Conservation (phyloP, 1,139 yeast species). For the Protomyces pachydermus region DNA sequence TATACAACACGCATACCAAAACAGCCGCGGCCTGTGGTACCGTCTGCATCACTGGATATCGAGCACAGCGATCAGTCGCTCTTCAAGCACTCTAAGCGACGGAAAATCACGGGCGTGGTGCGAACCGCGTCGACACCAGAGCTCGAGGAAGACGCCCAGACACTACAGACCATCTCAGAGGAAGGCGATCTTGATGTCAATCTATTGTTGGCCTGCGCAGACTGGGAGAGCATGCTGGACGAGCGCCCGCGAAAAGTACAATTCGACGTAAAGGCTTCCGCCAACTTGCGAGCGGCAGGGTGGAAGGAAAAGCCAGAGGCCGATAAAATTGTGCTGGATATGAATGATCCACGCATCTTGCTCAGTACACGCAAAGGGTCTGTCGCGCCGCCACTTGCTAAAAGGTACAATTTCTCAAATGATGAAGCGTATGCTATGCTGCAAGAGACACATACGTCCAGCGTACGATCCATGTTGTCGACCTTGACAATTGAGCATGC, state of each 20-base stretch:
- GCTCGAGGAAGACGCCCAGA: conserved; percentile 37
- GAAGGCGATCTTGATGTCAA: conserved; percentile 33
- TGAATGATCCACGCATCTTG: conserved; percentile 63
- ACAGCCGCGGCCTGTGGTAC: conserved; percentile 55
- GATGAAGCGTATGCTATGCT: conserved; percentile 79
- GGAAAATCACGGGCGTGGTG: neutral
- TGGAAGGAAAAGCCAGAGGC: neutral
- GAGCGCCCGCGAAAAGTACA: neutral
- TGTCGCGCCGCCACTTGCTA: neutral
- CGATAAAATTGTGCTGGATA: conserved; percentile 54
- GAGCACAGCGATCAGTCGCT: conserved; percentile 48
- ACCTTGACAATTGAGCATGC: conserved; percentile 88
- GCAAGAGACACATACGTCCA: conserved; percentile 81
- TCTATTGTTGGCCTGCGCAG: neutral
- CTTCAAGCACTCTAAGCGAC: conserved; percentile 38
- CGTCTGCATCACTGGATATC: conserved; percentile 49
- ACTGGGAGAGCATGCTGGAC: neutral
- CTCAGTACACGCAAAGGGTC: neutral
- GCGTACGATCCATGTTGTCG: conserved; percentile 89
- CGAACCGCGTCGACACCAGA: conserved; percentile 35
- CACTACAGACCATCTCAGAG: neutral
- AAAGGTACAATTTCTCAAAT: conserved; percentile 71
- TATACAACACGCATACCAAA: conserved; percentile 54
- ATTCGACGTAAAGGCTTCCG: neutral
- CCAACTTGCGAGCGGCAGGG: neutral